phyloP scores from a whole-genome alignment of 176 grass and related monocot genomes.

The Eremochloa ophiuroides region DNA sequence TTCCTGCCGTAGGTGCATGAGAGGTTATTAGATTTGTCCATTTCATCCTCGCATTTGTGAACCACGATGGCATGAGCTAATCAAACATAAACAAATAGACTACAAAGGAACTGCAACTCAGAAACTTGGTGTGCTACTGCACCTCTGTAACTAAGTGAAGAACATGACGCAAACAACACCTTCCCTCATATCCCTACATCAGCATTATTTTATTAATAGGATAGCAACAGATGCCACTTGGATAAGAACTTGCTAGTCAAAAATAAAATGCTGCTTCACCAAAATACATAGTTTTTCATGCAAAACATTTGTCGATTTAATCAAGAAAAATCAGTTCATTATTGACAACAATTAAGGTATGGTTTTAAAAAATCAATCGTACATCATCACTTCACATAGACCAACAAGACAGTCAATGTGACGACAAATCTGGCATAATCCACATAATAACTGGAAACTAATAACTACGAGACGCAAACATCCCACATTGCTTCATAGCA shows the following conservation, averaged over 20 bases:
- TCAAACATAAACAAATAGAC: constrained; percentile 12
- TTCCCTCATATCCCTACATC: not conserved
- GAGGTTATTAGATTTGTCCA: constrained; percentile 3
- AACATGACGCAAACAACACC: constrained; percentile 4
- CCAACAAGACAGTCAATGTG: not conserved
- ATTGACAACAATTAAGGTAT: not conserved
- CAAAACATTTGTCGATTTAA: not conserved
- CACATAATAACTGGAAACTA: not conserved
- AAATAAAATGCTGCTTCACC: not conserved
- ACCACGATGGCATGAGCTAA: not conserved
- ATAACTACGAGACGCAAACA: constrained; percentile 7
- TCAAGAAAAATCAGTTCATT: not conserved
- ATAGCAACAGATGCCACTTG: not conserved
- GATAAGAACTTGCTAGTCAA: not conserved
- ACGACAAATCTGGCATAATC: not conserved
- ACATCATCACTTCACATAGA: not conserved
- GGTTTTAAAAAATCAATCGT: not conserved
- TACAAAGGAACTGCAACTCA: not conserved
- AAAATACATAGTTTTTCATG: not conserved
- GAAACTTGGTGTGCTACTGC: constrained; percentile 6
- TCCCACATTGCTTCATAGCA: not conserved
- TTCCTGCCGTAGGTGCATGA: not conserved
- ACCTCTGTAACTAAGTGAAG: not conserved
- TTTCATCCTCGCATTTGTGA: constrained; percentile 16
- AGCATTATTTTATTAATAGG: constrained; percentile 24